phyloP scores from a whole-genome alignment of 164 flowering plant species.

The Hamamelis virginiana region DNA sequence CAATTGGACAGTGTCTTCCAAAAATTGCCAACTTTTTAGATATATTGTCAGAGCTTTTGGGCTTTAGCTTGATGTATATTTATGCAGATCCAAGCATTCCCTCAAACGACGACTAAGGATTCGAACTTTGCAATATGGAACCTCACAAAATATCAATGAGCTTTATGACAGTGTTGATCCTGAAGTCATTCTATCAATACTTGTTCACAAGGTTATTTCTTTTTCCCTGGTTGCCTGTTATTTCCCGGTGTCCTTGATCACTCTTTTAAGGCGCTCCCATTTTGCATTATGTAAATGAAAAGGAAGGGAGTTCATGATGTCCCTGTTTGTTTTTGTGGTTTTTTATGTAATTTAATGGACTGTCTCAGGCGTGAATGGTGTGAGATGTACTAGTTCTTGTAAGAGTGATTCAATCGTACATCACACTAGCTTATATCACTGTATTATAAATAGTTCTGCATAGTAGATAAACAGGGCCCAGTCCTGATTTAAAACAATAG shows the following conservation, averaged over 20 bases:
- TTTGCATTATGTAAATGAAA: constrained; percentile 1
- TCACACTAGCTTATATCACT: too few relatives aligned
- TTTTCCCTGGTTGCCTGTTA: neutral
- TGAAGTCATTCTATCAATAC: constrained; percentile 89
- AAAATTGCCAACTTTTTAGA: neutral
- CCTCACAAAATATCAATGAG: constrained; percentile 68
- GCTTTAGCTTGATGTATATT: constrained; percentile 13
- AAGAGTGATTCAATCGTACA: neutral
- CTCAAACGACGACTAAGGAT: constrained; percentile 82
- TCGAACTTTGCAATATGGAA: constrained; percentile 72
- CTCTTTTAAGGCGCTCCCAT: neutral
- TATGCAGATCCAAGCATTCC: constrained; percentile 57
- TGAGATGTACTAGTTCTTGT: neutral
- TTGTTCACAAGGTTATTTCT: constrained; percentile 83
- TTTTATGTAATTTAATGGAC: neutral
- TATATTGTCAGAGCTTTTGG: neutral
- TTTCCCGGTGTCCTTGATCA: neutral
- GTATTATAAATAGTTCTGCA: too few relatives aligned
- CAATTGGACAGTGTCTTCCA: neutral
- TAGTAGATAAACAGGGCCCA: too few relatives aligned
- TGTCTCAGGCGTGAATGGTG: neutral
- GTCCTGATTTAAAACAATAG: too few relatives aligned
- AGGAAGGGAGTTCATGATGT: neutral
- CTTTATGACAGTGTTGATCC: constrained; percentile 91
- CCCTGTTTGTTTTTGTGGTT: neutral